Base-by-base conservation (phyloP, 2,329 filamentous ascomycete genomes). In the Fusarium caatingaense region DNA sequence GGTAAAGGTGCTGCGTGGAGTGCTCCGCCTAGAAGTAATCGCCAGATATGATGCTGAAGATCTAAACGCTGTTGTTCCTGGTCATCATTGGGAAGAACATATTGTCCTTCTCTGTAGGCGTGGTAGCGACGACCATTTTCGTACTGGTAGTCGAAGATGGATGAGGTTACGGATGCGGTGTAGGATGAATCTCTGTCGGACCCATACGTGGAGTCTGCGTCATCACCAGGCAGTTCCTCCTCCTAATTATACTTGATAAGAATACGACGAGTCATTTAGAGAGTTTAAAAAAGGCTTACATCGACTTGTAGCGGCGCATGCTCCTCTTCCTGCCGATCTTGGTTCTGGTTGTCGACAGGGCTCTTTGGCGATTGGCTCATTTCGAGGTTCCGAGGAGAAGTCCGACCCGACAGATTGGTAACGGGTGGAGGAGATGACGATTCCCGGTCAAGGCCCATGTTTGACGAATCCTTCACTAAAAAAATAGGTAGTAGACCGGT, bases 121-220 rank as follows among this genome's bases (percentile, higher is more conserved):
- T 80, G 76, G 25, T 79, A 79, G 2, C 76, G 73, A 13, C 78
- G 74, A 10, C 77, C 77, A 59, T 80, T 72, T 40, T 79, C 75
- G 44, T 72, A 73, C 16, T 72, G 68, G n/a, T 83, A 85, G 46
- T 83, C 70, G 60, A 76, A 79, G 47, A 84, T 80, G 60, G 82
- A 83, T 13, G 83, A 84, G 6, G 79, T 78, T 48, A 85, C 53
- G 9, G 78, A 79, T 15, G 70, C 74, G 1, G 79, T 81, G 55
- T 74, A 74, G n/a, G 68, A 53, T 7, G 77, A 76, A 4, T 71
- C 77, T 27, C 64, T 61, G 9, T 80, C 78, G 13, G 78, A 79
- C 28, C 69, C 76, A 61, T 81, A 80, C 16, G 78, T 75, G 18
- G 79, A 82, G 66, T 81, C 80, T 48, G 44, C 57, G 16, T 74